Conservation (phyloP, 805 yeast genomes). For the Zygotorulaspora florentina region DNA sequence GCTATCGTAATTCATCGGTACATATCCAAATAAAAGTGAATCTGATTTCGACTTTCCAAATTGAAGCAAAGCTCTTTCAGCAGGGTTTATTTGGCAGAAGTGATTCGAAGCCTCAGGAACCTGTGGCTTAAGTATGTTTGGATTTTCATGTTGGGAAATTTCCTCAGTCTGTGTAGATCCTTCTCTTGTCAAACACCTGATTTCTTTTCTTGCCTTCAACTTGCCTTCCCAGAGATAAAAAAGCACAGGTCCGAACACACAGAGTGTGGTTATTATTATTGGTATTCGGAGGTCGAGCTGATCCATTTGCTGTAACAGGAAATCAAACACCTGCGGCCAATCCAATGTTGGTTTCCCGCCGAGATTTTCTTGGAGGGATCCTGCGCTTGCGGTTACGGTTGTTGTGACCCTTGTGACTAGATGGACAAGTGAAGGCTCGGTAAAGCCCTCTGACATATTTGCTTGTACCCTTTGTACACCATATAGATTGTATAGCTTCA, state of each 20-base stretch:
- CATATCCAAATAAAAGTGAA: slow-evolving; percentile 11
- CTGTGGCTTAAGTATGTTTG: neutral
- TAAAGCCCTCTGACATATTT: neutral
- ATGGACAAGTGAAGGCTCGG: neutral
- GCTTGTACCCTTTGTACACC: neutral
- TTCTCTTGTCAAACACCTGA: neutral
- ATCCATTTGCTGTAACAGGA: slow-evolving; percentile 7
- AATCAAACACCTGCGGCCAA: slow-evolving; percentile 10
- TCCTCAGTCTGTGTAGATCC: slow-evolving; percentile 8
- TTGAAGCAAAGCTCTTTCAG: slow-evolving; percentile 24
- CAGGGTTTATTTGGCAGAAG: slow-evolving; percentile 12
- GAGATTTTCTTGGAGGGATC: neutral
- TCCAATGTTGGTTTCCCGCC: slow-evolving; percentile 1
- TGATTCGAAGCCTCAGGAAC: neutral
- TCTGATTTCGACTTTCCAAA: slow-evolving; percentile 22
- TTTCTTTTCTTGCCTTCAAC: neutral
- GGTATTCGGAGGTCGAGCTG: slow-evolving; percentile 12
- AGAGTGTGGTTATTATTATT: slow-evolving; percentile 5
- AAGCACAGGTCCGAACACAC: slow-evolving; percentile 9
- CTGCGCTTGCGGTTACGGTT: neutral
- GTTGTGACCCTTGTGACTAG: neutral
- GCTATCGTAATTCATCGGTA: slow-evolving; percentile 8
- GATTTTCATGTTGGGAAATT: slow-evolving; percentile 1
- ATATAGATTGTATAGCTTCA: slow-evolving; percentile 1
- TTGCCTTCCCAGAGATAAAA: slow-evolving; percentile 1